Conservation (phyloP, 163 green algal genomes). For the Scenedesmus sp. region DNA sequence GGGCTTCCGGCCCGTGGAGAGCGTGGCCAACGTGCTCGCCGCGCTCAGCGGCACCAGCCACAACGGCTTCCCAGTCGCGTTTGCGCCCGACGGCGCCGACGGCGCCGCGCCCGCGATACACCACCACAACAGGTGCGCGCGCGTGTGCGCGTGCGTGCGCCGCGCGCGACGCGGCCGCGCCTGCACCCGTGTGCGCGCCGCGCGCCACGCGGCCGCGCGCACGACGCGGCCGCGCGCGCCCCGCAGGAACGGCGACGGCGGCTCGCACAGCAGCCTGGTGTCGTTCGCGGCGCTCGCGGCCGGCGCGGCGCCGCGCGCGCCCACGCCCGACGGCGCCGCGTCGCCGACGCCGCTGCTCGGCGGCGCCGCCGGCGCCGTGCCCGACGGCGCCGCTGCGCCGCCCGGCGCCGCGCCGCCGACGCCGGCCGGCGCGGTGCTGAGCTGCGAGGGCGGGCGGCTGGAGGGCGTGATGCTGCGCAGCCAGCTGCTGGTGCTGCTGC, state of each 20-base stretch:
- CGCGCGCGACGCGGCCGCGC: conserved; percentile 6
- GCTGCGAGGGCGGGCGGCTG: conserved; percentile 54
- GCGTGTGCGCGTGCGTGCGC: conserved; percentile 6
- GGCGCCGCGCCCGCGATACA: neutral
- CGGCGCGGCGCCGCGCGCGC: neutral
- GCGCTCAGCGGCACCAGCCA: conserved; percentile 76
- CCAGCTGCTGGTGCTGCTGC: conserved; percentile 87
- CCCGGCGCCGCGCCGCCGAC: neutral
- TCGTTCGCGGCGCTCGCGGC: neutral
- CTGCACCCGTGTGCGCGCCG: conserved; percentile 10
- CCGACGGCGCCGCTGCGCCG: neutral
- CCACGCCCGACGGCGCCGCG: neutral
- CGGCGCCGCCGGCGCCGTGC: neutral
- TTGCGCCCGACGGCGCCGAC: conserved; percentile 3
- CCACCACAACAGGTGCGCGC: neutral
- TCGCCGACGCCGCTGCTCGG: no score
- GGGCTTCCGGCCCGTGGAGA: conserved; percentile 62
- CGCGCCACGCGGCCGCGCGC: neutral
- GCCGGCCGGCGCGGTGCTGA: conserved; percentile 10
- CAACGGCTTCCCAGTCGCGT: conserved; percentile 84
- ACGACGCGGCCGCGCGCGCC: neutral
- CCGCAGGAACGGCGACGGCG: no score
- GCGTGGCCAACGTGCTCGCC: conserved; percentile 64
- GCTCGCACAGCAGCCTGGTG: no score
- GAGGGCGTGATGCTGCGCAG: conserved; percentile 85